Evolutionary conservation across 129 eudicot species (phyloP).

Genomic region (Glebionis coronaria): DNA sequence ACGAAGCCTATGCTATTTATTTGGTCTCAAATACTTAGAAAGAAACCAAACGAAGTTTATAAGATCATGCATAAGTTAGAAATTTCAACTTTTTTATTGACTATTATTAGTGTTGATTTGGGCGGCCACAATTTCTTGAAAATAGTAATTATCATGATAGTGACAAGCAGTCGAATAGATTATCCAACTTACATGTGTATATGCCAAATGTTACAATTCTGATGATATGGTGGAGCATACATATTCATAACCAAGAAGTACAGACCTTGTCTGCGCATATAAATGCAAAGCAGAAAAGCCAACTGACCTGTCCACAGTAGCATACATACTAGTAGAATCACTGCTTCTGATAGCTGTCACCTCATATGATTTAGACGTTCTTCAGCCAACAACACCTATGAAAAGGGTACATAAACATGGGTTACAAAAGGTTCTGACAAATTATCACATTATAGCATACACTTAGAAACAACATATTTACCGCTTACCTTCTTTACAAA

Average conservation of each 20-base stretch:
- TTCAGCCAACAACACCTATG: slow-evolving; percentile 34
- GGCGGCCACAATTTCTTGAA: neutral
- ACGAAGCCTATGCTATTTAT: no score
- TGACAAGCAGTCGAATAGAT: neutral
- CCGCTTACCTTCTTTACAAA: no score
- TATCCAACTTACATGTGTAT: neutral
- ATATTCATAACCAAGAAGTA: slow-evolving; percentile 12
- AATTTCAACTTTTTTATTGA: slow-evolving; percentile 7
- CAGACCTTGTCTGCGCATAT: slow-evolving; percentile 55
- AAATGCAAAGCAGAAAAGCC: slow-evolving; percentile 29
- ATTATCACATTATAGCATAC: no score
- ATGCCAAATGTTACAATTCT: neutral
- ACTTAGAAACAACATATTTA: no score
- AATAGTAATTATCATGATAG: neutral
- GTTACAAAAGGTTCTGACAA: no score
- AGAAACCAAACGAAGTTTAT: slow-evolving; percentile 16
- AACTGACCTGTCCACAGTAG: slow-evolving; percentile 34
- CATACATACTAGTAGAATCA: no score
- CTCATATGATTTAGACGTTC: slow-evolving; percentile 35
- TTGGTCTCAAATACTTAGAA: no score
- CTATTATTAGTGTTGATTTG: no score
- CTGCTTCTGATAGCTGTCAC: slow-evolving; percentile 33
- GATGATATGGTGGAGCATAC: slow-evolving; percentile 7
- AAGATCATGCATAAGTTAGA: neutral
- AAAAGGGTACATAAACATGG: no score